A percentile compares a stretch with the other conserved stretches of the same genome.
phyloP scores from a whole-genome alignment of 345 rosid species.

The Rhodomyrtus tomentosa region DNA sequence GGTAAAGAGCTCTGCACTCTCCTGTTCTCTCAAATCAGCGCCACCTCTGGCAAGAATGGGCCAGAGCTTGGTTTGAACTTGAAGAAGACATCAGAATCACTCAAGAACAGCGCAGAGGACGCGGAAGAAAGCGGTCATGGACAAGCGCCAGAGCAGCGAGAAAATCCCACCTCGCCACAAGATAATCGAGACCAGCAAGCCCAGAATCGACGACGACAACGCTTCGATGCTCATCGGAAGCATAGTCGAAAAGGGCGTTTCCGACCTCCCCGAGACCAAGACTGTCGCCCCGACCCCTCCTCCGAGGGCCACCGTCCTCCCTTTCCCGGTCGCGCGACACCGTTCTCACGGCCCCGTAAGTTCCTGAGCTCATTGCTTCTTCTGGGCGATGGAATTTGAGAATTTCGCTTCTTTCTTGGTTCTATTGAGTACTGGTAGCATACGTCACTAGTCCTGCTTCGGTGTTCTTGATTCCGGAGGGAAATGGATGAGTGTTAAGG shows the following conservation, averaged over 20 bases:
- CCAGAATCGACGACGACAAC: constrained; percentile 10
- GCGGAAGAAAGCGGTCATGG: not conserved
- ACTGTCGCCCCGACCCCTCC: constrained; percentile 25
- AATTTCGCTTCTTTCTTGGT: not conserved
- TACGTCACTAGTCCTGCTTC: not conserved
- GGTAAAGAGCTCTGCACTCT: not conserved
- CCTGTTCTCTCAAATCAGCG: not conserved
- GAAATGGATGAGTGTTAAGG: not conserved
- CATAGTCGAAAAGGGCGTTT: constrained; percentile 59
- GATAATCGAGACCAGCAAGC: constrained; percentile 6
- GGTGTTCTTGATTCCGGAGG: not conserved
- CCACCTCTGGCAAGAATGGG: not conserved
- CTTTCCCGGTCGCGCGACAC: constrained; percentile 90
- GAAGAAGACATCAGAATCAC: not conserved
- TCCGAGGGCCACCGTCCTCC: constrained; percentile 48
- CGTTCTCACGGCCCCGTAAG: constrained; percentile 88
- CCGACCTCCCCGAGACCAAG: constrained; percentile 12
- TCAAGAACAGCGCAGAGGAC: not conserved
- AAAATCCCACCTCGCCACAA: not conserved
- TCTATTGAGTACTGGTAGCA: not conserved
- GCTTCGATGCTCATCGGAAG: constrained; percentile 45
- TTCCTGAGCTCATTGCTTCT: not conserved
- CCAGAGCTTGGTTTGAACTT: not conserved
- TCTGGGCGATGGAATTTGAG: not conserved
- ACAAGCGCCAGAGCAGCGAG: constrained; percentile 7